These are phyloP conservation scores for Pseudonitzschia multiseries DNA, from an alignment of 108 stramenopile species.

Conservation along the genomic window DNA sequence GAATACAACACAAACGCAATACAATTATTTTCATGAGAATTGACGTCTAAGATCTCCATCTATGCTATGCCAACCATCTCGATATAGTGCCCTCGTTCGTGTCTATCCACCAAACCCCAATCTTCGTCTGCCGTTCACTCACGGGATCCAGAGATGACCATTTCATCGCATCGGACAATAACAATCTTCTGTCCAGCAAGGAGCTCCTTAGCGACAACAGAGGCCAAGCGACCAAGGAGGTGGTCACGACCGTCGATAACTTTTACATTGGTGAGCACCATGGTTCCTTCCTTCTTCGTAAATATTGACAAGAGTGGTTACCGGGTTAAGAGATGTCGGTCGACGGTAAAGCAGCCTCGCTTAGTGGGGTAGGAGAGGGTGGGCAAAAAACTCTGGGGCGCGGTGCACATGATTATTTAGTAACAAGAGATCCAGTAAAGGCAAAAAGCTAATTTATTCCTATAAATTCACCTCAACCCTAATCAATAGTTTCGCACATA, in stretches of 20 bases:
- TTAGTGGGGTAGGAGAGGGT: background rate
- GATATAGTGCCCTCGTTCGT: background rate
- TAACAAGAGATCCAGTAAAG: constrained; percentile 7
- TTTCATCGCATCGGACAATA: constrained; percentile 97
- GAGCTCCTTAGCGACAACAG: constrained; percentile 99
- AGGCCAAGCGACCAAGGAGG: constrained; percentile 97
- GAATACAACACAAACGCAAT: background rate
- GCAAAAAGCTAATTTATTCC: background rate
- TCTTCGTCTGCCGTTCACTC: constrained; percentile 34
- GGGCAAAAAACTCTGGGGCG: background rate
- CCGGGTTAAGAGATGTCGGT: background rate
- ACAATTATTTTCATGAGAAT: background rate
- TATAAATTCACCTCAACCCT: background rate
- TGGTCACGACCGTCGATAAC: constrained; percentile 99
- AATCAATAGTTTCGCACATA: too few relatives aligned
- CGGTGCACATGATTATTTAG: background rate
- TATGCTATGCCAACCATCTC: background rate
- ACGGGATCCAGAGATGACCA: constrained; percentile 94
- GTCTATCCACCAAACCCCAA: background rate
- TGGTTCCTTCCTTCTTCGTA: constrained; percentile 34
- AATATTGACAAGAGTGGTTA: background rate
- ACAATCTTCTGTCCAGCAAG: constrained; percentile 97
- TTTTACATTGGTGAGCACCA: constrained; percentile 51
- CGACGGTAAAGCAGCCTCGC: background rate
- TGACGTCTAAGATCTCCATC: background rate